phyloP scores from a whole-genome alignment of 495 filamentous ascomycete genomes.

The Hyaloscypha hepaticicola region DNA sequence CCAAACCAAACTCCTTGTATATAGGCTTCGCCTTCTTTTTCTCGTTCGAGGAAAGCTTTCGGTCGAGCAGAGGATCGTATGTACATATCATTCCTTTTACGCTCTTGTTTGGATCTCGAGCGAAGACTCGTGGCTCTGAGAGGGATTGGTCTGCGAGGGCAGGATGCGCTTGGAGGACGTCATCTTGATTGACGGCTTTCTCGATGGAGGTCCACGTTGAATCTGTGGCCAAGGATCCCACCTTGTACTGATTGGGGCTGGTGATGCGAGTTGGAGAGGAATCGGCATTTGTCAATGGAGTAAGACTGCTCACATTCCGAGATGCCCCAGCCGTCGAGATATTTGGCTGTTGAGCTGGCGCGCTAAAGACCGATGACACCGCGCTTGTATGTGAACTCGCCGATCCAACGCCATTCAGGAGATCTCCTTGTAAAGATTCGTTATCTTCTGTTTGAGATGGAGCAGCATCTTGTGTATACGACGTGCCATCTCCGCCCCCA shows the following conservation, averaged over 20 bases:
- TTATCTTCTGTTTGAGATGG: constrained; percentile 51
- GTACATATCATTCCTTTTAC: constrained; percentile 66
- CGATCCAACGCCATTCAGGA: constrained; percentile 62
- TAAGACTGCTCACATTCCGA: constrained; percentile 51
- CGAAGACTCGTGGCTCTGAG: constrained; percentile 51
- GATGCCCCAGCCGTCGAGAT: constrained; percentile 46
- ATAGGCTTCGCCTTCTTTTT: constrained; percentile 65
- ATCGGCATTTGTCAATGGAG: constrained; percentile 73
- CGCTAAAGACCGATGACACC: constrained; percentile 63
- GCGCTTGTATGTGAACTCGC: constrained; percentile 65
- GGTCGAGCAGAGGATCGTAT: constrained; percentile 75
- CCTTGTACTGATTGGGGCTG: constrained; percentile 49
- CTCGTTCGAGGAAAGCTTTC: constrained; percentile 56
- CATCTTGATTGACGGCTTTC: constrained; percentile 18
- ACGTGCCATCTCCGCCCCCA: constrained; percentile 33
- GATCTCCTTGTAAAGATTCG: constrained; percentile 58
- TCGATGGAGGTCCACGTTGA: constrained; percentile 6
- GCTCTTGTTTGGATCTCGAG: constrained; percentile 58
- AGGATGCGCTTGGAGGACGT: constrained; percentile 39
- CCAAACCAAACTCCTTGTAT: constrained; percentile 69
- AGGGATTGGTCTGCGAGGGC: constrained; percentile 48
- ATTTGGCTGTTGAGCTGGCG: constrained; percentile 45
- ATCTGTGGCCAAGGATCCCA: neutral
- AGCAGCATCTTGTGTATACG: constrained; percentile 38
- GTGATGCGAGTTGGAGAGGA: constrained; percentile 64